Evolutionary conservation across 202 grass and related monocot species (phyloP), one percentile per base, ranked within the genome.

Genomic region (Carex arenaria): DNA sequence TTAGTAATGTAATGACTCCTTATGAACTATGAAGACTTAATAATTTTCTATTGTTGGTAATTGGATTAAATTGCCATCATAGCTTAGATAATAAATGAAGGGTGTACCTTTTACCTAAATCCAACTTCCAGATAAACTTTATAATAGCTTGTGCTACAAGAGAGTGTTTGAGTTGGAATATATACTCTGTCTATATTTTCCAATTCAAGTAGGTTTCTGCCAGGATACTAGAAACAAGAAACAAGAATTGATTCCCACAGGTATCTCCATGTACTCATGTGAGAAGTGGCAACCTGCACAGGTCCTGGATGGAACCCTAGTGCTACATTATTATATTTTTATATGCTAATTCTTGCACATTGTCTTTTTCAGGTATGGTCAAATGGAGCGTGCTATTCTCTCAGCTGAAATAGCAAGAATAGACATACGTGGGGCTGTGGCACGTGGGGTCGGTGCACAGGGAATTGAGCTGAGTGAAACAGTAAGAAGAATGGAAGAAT

Each of bases 381-480:
- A 96, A 85, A 96, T 99, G 91, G 96, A 99, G 81, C 88, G 85
- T 77, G 93, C 89, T 75, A 92, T 99, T 71, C 91, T 99, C 86
- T 96, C 93, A 78, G 90, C 88, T 63, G 91, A 90, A 85, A 96
- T 99, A 84, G 43, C 89, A 82, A 42, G 85, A 76, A 92, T 99
- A 88, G 93, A 99, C 74, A 99, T 99, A 76, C 93, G 91, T 86
- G 93, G 91, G 12, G 96, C 93, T 15, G 84, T 96, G 43, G 75
- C 96, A 78, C 89, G 96, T 84, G 96, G 93, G 67, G 87, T 94
- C 30, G 96, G 93, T 69, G 93, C 93, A 76, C 96, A 99, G 82
- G 96, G 96, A 79, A 99, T 99, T 89, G 96, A 99, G 85, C 85
- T 99, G 53, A 95, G 96, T 74, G 93, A 99, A 93, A 94, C 96